Conservation (phyloP, 2,329 filamentous ascomycete species). For the Trichoderma asperellum region DNA sequence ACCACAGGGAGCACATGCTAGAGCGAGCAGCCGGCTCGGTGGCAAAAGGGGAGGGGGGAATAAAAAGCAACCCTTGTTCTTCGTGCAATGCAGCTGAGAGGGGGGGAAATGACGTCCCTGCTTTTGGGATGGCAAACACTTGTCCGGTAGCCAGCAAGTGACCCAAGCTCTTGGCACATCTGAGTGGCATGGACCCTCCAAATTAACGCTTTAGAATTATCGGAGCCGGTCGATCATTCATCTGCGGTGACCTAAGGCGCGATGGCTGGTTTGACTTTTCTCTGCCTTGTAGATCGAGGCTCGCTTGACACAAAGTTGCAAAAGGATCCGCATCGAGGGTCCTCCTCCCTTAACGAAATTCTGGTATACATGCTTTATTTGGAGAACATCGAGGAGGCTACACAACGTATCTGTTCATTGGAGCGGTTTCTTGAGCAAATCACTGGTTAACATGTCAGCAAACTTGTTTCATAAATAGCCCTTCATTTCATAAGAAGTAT, state of each 20-base stretch:
- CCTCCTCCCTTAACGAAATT: not conserved
- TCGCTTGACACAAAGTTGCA: not conserved
- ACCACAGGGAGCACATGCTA: not conserved
- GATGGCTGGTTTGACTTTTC: not conserved
- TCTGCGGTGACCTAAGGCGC: slow-evolving; percentile 10
- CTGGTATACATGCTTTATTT: not conserved
- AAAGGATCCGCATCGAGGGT: not conserved
- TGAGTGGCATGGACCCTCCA: not conserved
- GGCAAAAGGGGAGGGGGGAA: not conserved
- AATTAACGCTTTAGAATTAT: not conserved
- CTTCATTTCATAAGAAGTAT: not conserved
- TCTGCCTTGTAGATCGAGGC: not conserved
- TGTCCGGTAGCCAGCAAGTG: not conserved
- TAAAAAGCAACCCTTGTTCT: slow-evolving; percentile 3
- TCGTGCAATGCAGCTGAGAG: slow-evolving; percentile 13
- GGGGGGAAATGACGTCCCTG: slow-evolving; percentile 6
- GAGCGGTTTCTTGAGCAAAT: not conserved
- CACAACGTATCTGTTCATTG: not conserved
- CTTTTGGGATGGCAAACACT: not conserved
- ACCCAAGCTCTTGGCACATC: not conserved
- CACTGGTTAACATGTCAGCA: not conserved
- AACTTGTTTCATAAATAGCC: not conserved
- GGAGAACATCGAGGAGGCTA: not conserved
- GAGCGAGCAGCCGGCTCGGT: slow-evolving; percentile 7
- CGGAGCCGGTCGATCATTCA: slow-evolving; percentile 18